Evolutionary conservation across 169 alveolate genomes (phyloP), one percentile per base, ranked within the genome.

Genomic region (Miamiensis avidus): DNA sequence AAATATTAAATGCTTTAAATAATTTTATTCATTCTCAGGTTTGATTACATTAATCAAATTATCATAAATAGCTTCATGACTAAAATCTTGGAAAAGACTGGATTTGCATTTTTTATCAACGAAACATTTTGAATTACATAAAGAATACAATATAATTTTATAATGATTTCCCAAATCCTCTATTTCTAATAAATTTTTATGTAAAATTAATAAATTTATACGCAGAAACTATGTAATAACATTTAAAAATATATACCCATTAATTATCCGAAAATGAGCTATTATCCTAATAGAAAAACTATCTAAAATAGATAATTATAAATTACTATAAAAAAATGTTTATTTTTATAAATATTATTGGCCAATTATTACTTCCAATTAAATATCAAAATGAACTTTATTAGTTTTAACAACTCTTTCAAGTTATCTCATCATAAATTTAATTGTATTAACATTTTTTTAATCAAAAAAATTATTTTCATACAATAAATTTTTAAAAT

Each of bases 311-410:
- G 72, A 33, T 0, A 77, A 33, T 33, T 33, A 25, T 77, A 0
- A 77, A 32, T 0, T 64, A 77, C 28, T 26, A 33, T 31, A 77
- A 33, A 25, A 31, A 33, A 25, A 49, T 79, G 31, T 79, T 64
- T n/a, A 34, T 16, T 65, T 34, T 34, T 79, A 25, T 79, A 11
- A 0, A 0, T 0, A 64, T 1, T 34, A 49, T 34, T 64, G 0
- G 30, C 34, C 15, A 29, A 34, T 27, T 65, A 78, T 27, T 77
- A 77, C 84, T 29, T 79, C 84, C 0, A 79, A 30, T 26, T 49
- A 72, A 49, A 79, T 79, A 65, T 79, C 84, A 79, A 34, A 79
- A 64, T 79, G 84, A 28, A 79, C 65, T 64, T 79, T 79, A 79
- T 34, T 49, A 28, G 76, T 79, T 29, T 79, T 79, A 49, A 79